A percentile compares a stretch with the other conserved stretches of the same genome.
phyloP scores from a whole-genome alignment of 176 grass and related monocot species.

The Aegilops sharonensis region DNA sequence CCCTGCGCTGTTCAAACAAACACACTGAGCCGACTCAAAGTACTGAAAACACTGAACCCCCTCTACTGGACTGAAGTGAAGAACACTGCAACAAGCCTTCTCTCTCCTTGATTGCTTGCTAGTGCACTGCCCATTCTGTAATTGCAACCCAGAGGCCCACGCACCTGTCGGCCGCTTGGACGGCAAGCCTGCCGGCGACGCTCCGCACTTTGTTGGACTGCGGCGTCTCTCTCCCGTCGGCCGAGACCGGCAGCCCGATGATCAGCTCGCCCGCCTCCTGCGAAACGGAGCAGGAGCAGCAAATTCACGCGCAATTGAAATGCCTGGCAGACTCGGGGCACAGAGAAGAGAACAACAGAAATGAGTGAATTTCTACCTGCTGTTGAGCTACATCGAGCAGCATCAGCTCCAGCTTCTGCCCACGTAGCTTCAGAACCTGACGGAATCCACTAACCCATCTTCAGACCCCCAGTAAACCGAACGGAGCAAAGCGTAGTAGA shows the following conservation, averaged over 20 bases:
- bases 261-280: constrained; percentile 61
- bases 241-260: constrained; percentile 65
- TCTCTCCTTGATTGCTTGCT: background rate
- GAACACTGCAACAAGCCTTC: background rate
- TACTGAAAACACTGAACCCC: constrained; percentile 8
- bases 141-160: background rate
- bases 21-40: background rate
- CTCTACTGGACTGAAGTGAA: background rate
- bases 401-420: constrained; percentile 69
- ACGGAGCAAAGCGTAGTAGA: background rate
- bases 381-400: constrained; percentile 64
- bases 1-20: constrained; percentile 56
- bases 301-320: background rate
- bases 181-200: constrained; percentile 67
- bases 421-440: constrained; percentile 68
- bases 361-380: constrained; percentile 33
- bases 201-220: constrained; percentile 83
- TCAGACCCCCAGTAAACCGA: background rate
- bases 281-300: background rate
- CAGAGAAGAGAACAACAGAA: background rate
- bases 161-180: constrained; percentile 72
- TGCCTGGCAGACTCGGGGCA: background rate
- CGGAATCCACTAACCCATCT: background rate
- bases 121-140: background rate
- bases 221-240: constrained; percentile 56